Evolutionary conservation across 768 basidiomycete genomes (phyloP).

Genomic region (Naganishia randhawae): DNA sequence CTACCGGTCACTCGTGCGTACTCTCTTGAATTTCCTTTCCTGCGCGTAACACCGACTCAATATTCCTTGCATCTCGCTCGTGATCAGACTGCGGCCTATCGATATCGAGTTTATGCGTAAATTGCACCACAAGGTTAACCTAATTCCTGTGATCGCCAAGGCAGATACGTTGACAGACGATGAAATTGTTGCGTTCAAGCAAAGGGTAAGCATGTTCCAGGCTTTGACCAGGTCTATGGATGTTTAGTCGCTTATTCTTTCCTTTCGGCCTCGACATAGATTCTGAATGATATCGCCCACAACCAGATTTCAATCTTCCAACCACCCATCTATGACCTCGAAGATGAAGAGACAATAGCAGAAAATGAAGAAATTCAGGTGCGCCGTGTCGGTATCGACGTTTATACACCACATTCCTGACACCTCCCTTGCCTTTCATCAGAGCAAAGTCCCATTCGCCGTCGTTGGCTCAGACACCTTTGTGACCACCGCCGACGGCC

Average conservation of each 20-base stretch:
- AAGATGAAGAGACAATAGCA: constrained; percentile 95
- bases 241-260: background rate
- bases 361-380: constrained; percentile 88
- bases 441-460: constrained; percentile 96
- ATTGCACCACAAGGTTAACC: constrained; percentile 92
- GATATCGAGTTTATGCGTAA: constrained; percentile 99
- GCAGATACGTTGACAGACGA: constrained; percentile 95
- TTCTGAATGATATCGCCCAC: constrained; percentile 85
- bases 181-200: constrained; percentile 86
- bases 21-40: background rate
- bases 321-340: constrained; percentile 93
- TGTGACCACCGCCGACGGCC: constrained; percentile 78
- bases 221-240: background rate
- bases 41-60: background rate
- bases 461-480: constrained; percentile 89
- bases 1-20: constrained; percentile 91
- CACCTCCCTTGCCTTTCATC: constrained; percentile 22
- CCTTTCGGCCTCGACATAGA: constrained; percentile 54
- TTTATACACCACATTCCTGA: background rate
- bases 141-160: constrained; percentile 96
- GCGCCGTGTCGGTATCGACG: constrained; percentile 31
- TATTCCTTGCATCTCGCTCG: background rate
- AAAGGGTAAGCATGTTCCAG: constrained; percentile 61
- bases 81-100: constrained; percentile 77
- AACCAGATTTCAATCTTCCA: constrained; percentile 98